Base-by-base conservation (phyloP, 2,329 filamentous ascomycete genomes). In the Pyricularia sp. region DNA sequence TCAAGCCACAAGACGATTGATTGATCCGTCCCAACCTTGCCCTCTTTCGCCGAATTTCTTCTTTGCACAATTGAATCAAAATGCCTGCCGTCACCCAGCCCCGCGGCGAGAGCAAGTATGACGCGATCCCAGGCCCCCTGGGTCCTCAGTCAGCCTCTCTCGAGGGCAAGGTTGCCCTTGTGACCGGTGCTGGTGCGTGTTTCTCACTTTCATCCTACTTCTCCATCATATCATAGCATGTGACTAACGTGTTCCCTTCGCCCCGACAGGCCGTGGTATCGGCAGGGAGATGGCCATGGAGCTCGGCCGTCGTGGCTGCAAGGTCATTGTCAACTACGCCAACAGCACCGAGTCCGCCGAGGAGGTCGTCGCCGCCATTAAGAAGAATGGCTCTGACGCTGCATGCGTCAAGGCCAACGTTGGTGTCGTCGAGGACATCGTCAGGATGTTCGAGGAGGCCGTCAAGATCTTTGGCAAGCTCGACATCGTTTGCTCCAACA, bases 401-500 rank as follows among this genome's bases (percentile, higher is more conserved):
- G 72, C 72, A 1, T 72, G 75, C 59, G 73, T 78, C 71, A 76
- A 77, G 70, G 77, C 77, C 64, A 76, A 79, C 69, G 75, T 79
- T 6, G 68, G 72, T 7, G 70, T 78, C 6, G 75, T 77, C 3
- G 64, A 73, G 11, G 72, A 79, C 70, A 77, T 75, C 33, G 72
- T 71, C 10, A 55, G 69, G 17, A 74, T 81, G 7, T 76, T 81
- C 17, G 81, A 84, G 71, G 76, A 86, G 72, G 85, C 86, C 68
- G 81, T 88, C 69, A 77, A 78, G 69, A 81, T 85, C 76, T 89
- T 86, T 74, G 86, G 86, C 76, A 81, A 84, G 74, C 82, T 89
- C 73, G 84, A 88, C 76, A 88, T 88, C 73, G 86, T 86, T 75
- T 84, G 83, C 80, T 86, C 83, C 73, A 88, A 88, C 81, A 65